Evolutionary conservation across 2,329 filamentous ascomycete species (phyloP).

Genomic region (Whalleya microplaca): DNA sequence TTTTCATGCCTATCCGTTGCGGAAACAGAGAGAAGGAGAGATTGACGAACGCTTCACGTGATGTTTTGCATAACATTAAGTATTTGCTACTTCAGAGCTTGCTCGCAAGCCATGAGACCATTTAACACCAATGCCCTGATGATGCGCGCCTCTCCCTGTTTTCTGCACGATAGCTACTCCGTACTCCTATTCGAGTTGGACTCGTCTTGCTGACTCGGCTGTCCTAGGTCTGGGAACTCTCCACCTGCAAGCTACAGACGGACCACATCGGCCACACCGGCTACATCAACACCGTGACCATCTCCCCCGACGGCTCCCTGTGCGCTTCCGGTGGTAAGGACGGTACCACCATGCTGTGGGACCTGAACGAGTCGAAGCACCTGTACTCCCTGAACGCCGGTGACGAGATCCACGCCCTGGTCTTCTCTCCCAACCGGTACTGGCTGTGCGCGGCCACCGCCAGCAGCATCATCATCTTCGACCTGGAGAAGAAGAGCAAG

Average conservation of each 20-base stretch:
- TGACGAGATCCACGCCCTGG: conserved; percentile 99
- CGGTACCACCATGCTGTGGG: conserved; percentile 99
- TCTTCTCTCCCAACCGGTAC: conserved; percentile 99
- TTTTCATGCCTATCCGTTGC: conserved; percentile 2
- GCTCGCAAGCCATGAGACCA: conserved; percentile 92
- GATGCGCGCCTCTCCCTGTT: conserved; percentile 32
- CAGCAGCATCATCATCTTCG: conserved; percentile 99
- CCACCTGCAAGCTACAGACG: conserved; percentile 98
- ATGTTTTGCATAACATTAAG: conserved; percentile 88
- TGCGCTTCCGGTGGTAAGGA: conserved; percentile 99
- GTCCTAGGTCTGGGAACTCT: conserved; percentile 96
- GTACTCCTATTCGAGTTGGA: not conserved
- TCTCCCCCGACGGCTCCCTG: conserved; percentile 98
- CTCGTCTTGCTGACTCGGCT: conserved; percentile 30
- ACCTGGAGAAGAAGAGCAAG: conserved; percentile 99
- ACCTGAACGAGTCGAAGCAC: conserved; percentile 99
- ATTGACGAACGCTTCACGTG: conserved; percentile 61
- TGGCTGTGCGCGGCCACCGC: conserved; percentile 99
- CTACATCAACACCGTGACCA: conserved; percentile 99
- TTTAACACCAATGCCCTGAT: conserved; percentile 90
- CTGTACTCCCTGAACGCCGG: conserved; percentile 99
- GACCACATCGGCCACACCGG: conserved; percentile 99
- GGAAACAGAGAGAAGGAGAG: conserved; percentile 4
- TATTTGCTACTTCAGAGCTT: conserved; percentile 99
- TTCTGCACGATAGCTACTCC: not conserved